Evolutionary conservation across 2,329 filamentous ascomycete species (phyloP).

Genomic region (Fusarium protoensiforme): DNA sequence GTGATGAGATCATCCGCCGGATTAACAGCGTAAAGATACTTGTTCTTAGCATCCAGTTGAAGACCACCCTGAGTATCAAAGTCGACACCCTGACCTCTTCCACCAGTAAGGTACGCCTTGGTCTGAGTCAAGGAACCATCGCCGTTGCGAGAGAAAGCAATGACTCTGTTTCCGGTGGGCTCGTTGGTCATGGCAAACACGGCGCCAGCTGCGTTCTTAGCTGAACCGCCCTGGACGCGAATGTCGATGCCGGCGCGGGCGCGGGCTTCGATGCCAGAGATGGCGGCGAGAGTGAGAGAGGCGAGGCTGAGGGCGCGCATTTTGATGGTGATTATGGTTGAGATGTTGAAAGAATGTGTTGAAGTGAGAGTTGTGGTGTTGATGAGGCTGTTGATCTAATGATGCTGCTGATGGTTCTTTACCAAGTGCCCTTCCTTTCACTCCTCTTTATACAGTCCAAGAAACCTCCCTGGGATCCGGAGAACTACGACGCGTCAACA

Average conservation of each 20-base stretch:
- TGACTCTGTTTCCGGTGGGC: slow-evolving; percentile 20
- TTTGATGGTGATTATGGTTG: neutral
- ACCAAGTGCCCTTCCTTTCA: neutral
- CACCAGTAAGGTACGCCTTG: slow-evolving; percentile 26
- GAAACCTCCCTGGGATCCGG: neutral
- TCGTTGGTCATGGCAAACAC: slow-evolving; percentile 37
- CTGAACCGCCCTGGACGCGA: neutral
- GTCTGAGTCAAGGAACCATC: slow-evolving; percentile 20
- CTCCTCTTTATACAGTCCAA: neutral
- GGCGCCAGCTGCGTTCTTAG: slow-evolving; percentile 21
- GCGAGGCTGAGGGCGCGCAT: neutral
- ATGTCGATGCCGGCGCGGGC: neutral
- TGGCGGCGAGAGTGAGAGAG: neutral
- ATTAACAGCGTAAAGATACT: slow-evolving; percentile 35
- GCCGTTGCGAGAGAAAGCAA: slow-evolving; percentile 28
- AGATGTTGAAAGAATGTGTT: neutral
- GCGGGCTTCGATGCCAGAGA: neutral
- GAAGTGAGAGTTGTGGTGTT: neutral
- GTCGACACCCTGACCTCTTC: slow-evolving; percentile 72
- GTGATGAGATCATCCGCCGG: slow-evolving; percentile 30
- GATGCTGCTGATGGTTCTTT: neutral
- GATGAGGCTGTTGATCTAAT: neutral
- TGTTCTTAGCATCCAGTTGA: slow-evolving; percentile 49
- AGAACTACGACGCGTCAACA: neutral
- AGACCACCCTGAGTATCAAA: slow-evolving; percentile 85